Conservation (phyloP, 768 basidiomycete species). For the Lactarius hatsudake region DNA sequence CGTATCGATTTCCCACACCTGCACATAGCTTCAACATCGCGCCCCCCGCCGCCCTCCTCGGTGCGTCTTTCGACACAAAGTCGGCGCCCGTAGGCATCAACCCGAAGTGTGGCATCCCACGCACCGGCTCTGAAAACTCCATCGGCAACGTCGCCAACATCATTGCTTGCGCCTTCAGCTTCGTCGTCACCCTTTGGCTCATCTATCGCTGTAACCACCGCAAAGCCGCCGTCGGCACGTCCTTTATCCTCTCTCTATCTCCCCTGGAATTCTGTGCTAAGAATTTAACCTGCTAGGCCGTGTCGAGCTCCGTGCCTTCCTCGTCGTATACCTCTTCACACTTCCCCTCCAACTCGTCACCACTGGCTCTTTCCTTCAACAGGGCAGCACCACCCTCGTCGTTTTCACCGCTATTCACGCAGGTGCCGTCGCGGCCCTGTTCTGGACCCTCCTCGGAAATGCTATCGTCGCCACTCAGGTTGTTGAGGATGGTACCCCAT, state of each 20-base stretch:
- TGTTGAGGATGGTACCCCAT: slow-evolving; percentile 86
- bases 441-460: slow-evolving; percentile 77
- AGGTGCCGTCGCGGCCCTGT: slow-evolving; percentile 69
- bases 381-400: slow-evolving; percentile 70
- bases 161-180: slow-evolving; percentile 70
- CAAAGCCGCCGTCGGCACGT: slow-evolving; percentile 81
- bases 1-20: neutral
- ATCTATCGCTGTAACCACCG: slow-evolving; percentile 58
- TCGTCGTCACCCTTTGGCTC: slow-evolving; percentile 57
- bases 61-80: slow-evolving; percentile 42
- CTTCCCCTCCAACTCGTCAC: slow-evolving; percentile 79
- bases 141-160: slow-evolving; percentile 88
- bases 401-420: slow-evolving; percentile 78
- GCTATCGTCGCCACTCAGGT: slow-evolving; percentile 82
- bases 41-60: slow-evolving; percentile 37
- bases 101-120: slow-evolving; percentile 73
- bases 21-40: slow-evolving; percentile 34
- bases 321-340: slow-evolving; percentile 64
- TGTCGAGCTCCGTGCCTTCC: slow-evolving; percentile 65
- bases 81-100: slow-evolving; percentile 82
- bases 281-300: slow-evolving; percentile 48
- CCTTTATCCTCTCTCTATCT: neutral
- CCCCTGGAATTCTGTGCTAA: slow-evolving; percentile 4
- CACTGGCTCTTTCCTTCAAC: slow-evolving; percentile 73
- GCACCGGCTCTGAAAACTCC: slow-evolving; percentile 53